Conservation (phyloP, 306 rosid genomes). For the Senna siamea region DNA sequence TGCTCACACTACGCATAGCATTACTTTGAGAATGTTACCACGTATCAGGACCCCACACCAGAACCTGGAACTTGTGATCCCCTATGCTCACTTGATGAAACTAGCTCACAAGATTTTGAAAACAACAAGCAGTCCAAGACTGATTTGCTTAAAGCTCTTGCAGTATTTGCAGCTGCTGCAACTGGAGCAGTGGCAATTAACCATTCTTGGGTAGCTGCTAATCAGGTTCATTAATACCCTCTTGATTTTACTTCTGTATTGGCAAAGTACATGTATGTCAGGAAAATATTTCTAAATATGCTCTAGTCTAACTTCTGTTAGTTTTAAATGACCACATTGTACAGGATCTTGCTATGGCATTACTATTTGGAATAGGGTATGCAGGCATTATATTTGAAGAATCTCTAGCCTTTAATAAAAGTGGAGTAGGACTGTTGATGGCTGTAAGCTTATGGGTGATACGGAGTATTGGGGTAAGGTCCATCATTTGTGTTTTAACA, state of each 20-base stretch:
- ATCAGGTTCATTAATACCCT: slow-evolving; percentile 70
- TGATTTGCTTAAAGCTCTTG: slow-evolving; percentile 83
- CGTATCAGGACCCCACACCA: slow-evolving; percentile 56
- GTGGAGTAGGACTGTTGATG: slow-evolving; percentile 96
- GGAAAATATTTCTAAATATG: background rate
- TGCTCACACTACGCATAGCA: slow-evolving; percentile 28
- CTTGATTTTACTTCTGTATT: slow-evolving; percentile 15
- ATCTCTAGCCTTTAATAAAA: slow-evolving; percentile 91
- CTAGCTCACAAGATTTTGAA: slow-evolving; percentile 69
- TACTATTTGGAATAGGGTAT: slow-evolving; percentile 89
- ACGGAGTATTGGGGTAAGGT: slow-evolving; percentile 88
- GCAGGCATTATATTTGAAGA: slow-evolving; percentile 97
- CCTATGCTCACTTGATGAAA: slow-evolving; percentile 77
- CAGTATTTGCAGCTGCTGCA: slow-evolving; percentile 68
- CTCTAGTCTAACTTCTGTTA: slow-evolving; percentile 22
- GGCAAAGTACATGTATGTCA: slow-evolving; percentile 13
- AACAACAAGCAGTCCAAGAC: slow-evolving; percentile 74
- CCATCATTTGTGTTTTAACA: slow-evolving; percentile 29
- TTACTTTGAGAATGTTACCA: slow-evolving; percentile 45
- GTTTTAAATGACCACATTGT: slow-evolving; percentile 25
- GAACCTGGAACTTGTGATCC: slow-evolving; percentile 79
- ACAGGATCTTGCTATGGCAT: slow-evolving; percentile 93
- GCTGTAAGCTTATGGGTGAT: slow-evolving; percentile 94
- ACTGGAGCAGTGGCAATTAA: slow-evolving; percentile 84
- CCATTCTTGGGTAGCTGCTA: slow-evolving; percentile 93